Evolutionary conservation across 768 basidiomycete species (phyloP).

Genomic region (Lyophyllum semitale): DNA sequence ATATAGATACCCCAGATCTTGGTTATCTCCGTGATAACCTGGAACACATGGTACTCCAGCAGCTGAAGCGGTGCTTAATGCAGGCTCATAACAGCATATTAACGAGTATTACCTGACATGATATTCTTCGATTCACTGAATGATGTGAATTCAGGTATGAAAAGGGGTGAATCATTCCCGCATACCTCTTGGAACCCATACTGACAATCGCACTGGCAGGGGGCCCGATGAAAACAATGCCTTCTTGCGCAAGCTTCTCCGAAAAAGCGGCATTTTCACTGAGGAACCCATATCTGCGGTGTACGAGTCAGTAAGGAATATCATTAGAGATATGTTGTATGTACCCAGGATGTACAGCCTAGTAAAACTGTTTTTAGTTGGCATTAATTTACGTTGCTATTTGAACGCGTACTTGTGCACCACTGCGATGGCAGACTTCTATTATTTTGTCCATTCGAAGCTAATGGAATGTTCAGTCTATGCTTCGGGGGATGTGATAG

Average conservation of each 20-base stretch:
- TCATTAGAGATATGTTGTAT: neutral
- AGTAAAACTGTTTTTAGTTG: slow-evolving; percentile 2
- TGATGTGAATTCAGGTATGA: neutral
- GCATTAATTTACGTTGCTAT: neutral
- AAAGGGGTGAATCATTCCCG: neutral
- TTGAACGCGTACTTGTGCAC: slow-evolving; percentile 73
- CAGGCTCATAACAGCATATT: neutral
- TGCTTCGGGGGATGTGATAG: neutral
- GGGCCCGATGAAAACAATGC: slow-evolving; percentile 90
- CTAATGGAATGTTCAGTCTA: slow-evolving; percentile 35
- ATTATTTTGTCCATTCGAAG: slow-evolving; percentile 88
- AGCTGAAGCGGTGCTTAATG: slow-evolving; percentile 36
- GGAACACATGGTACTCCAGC: slow-evolving; percentile 94
- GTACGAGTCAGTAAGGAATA: slow-evolving; percentile 2
- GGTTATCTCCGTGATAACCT: slow-evolving; percentile 87
- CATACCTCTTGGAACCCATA: slow-evolving; percentile 94
- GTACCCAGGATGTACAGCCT: slow-evolving; percentile 94
- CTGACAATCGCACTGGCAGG: slow-evolving; percentile 84
- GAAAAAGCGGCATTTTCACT: slow-evolving; percentile 91
- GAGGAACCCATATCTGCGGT: slow-evolving; percentile 77
- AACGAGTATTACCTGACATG: slow-evolving; percentile 64
- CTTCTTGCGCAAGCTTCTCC: slow-evolving; percentile 68
- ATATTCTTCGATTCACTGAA: slow-evolving; percentile 93
- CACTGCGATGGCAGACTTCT: slow-evolving; percentile 75
- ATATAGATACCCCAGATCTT: slow-evolving; percentile 71